A percentile compares a stretch with the other conserved stretches of the same genome.
phyloP scores from a whole-genome alignment of 1,284 basidiomycete genomes.

The Phaffia rhodozyma region DNA sequence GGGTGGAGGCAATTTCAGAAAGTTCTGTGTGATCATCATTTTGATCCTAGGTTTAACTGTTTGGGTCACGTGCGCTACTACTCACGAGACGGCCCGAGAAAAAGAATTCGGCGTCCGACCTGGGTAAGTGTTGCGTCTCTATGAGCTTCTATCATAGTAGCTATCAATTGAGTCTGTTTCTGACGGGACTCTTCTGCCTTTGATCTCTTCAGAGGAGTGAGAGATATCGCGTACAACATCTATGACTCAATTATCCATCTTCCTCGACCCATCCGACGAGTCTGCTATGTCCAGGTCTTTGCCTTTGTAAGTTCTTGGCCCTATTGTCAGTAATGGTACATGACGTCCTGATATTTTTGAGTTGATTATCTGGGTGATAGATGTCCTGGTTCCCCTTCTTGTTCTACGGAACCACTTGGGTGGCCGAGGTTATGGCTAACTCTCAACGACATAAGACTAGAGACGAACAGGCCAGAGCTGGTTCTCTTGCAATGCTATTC shows the following conservation, averaged over 20 bases:
- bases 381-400: constrained; percentile 75
- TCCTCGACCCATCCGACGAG: constrained; percentile 68
- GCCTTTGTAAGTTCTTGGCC: constrained; percentile 77
- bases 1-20: constrained; percentile 91
- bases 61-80: constrained; percentile 69
- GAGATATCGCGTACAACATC: constrained; percentile 64
- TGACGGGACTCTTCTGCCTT: neutral
- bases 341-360: neutral
- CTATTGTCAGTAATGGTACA: constrained; percentile 22
- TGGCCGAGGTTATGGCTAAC: constrained; percentile 14
- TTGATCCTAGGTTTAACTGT: constrained; percentile 68
- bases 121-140: neutral
- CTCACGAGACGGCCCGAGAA: constrained; percentile 58
- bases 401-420: constrained; percentile 49
- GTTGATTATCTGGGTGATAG: neutral
- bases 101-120: constrained; percentile 30
- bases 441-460: neutral
- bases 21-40: constrained; percentile 80
- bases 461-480: constrained; percentile 6
- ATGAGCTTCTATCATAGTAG: constrained; percentile 32
- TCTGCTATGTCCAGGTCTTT: constrained; percentile 81
- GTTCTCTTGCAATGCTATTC: constrained; percentile 14
- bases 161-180: neutral
- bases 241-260: constrained; percentile 57
- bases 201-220: constrained; percentile 17